phyloP scores from a whole-genome alignment of 345 rosid species.

The Salix udensis region DNA sequence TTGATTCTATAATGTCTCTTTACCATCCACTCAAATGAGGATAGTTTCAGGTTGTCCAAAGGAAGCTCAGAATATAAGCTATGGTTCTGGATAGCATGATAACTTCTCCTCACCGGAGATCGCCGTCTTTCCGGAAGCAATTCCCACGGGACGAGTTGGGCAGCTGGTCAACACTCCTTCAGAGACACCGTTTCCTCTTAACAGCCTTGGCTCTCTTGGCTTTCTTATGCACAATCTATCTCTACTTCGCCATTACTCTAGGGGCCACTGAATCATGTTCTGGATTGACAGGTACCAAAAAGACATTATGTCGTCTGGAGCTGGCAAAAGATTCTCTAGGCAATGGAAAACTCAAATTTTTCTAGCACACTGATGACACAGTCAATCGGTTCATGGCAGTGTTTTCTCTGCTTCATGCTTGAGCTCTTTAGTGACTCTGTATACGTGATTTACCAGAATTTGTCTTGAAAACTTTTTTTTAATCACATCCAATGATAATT shows the following conservation, averaged over 20 bases:
- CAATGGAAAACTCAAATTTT: slow-evolving; percentile 26
- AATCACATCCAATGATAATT: slow-evolving; percentile 2
- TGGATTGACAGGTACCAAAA: slow-evolving; percentile 58
- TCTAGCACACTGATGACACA: slow-evolving; percentile 8
- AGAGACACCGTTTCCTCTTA: slow-evolving; percentile 84
- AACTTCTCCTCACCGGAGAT: slow-evolving; percentile 72
- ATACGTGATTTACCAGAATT: neutral
- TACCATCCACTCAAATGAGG: neutral
- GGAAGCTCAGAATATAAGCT: neutral
- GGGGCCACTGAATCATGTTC: slow-evolving; percentile 61
- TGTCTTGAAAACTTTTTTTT: neutral
- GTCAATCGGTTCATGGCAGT: neutral
- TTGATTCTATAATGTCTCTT: no score
- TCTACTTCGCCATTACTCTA: slow-evolving; percentile 85
- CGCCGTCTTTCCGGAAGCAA: slow-evolving; percentile 57
- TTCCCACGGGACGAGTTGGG: slow-evolving; percentile 69
- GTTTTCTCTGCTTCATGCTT: neutral
- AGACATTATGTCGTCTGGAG: slow-evolving; percentile 54
- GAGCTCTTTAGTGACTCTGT: neutral
- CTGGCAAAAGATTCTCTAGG: slow-evolving; percentile 33
- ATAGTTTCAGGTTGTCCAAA: slow-evolving; percentile 8
- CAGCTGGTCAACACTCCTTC: slow-evolving; percentile 64
- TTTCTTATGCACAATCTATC: slow-evolving; percentile 80
- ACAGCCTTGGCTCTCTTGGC: slow-evolving; percentile 70
- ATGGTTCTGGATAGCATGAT: slow-evolving; percentile 76